Base-by-base conservation (phyloP, 139 green algal species). In the Raphidocelis subcapitata region DNA sequence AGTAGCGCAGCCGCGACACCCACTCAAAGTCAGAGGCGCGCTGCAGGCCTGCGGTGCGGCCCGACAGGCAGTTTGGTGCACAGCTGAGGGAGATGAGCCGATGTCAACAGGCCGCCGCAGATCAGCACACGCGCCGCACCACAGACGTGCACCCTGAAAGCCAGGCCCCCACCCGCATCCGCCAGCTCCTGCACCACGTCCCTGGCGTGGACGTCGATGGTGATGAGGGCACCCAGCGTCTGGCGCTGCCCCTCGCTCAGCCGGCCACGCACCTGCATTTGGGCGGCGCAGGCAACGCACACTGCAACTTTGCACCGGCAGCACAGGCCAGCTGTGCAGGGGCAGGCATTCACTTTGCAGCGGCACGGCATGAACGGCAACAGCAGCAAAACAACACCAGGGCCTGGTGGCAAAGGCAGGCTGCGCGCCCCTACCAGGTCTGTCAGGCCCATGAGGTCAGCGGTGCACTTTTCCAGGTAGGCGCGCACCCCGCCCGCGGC, bases 161-260 rank as follows among this genome's bases (percentile, higher is more conserved):
- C n/a, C 41, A 8, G 41, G 1, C 36, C 18, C 21, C 70, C 60
- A 55, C 62, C 54, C 2, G 47, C 73, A 2, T 84, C 75, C 32
- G 76, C 71, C 33, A 88, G 79, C 61, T 82, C 76, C 63, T 85
- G 73, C 60, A 92, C 79, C 44, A 90, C 82, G 63, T 94, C 90
- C 26, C 90, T 64, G 28, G 90, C 88, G 59, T 95, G 90, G 70
- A 95, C 90, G 68, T 95, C 90, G 37, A 93, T 81, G 29, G 89
- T 90, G 84, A 95, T 95, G 33, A 95, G 81, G 54, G 88, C 90
- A 0, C 90, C 90, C 46, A 95, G 84, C 23, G 86, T 92, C 32
- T 88, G 65, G 2, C 90, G 80, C 69, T 91, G 86, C 65, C 87
- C 79, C 23, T 61, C 23, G 20, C 44, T 75, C 56, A 92, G 80